phyloP scores from a whole-genome alignment of 768 basidiomycete genomes.

The Collybia nuda region DNA sequence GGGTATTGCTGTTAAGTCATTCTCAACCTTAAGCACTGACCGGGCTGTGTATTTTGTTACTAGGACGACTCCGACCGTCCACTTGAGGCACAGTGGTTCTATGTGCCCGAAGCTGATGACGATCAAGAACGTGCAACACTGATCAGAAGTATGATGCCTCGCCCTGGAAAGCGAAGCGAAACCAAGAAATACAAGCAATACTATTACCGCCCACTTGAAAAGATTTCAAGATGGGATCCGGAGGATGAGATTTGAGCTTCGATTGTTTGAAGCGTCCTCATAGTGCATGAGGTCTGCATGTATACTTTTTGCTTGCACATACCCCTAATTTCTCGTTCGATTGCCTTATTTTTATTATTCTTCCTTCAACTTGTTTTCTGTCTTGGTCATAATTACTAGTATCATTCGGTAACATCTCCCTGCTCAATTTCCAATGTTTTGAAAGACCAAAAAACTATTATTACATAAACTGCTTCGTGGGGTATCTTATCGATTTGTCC shows the following conservation, averaged over 20 bases:
- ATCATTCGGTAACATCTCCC: too few relatives aligned
- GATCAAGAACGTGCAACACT: constrained; percentile 70
- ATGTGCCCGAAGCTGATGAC: constrained; percentile 69
- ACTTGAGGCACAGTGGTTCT: constrained; percentile 72
- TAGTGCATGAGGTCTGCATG: background rate
- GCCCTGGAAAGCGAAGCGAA: constrained; percentile 68
- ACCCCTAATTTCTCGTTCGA: background rate
- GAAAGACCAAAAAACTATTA: too few relatives aligned
- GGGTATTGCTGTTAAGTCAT: constrained; percentile 16
- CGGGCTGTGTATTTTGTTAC: constrained; percentile 1
- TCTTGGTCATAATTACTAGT: too few relatives aligned
- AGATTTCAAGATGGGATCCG: constrained; percentile 72
- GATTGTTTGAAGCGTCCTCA: background rate
- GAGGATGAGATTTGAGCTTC: constrained; percentile 55
- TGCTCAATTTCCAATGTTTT: too few relatives aligned
- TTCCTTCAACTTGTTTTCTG: background rate
- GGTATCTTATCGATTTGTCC: too few relatives aligned
- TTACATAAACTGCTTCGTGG: too few relatives aligned
- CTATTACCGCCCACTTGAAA: constrained; percentile 74
- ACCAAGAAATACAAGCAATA: constrained; percentile 88
- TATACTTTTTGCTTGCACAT: background rate
- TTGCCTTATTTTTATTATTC: background rate
- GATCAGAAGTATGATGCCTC: constrained; percentile 72
- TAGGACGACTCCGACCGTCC: constrained; percentile 51
- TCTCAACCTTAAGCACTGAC: background rate